Evolutionary conservation across 2,329 filamentous ascomycete species (phyloP).

Genomic region (Fusarium tanahbumbuense): DNA sequence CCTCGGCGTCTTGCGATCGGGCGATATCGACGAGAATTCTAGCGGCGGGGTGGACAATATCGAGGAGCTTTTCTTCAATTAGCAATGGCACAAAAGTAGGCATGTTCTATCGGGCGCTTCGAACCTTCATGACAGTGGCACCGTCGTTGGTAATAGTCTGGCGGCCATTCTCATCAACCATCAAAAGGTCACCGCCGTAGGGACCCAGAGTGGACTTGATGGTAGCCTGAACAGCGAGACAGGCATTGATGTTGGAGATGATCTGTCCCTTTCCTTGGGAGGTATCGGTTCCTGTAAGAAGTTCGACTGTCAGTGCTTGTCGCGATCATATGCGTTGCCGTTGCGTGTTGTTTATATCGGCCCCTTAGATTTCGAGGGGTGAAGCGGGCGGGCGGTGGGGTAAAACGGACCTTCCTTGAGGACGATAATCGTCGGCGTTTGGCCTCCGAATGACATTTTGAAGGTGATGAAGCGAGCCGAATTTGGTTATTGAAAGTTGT

Average conservation of each 20-base stretch:
- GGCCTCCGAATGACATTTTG: slow-evolving; percentile 94
- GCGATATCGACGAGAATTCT: slow-evolving; percentile 98
- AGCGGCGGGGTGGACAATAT: slow-evolving; percentile 97
- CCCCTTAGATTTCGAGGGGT: slow-evolving; percentile 40
- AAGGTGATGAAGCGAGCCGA: slow-evolving; percentile 50
- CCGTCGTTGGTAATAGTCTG: slow-evolving; percentile 99
- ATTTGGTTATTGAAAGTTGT: slow-evolving; percentile 22
- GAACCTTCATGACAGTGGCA: slow-evolving; percentile 97
- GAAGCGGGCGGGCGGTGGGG: slow-evolving; percentile 53
- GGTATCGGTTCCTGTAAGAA: slow-evolving; percentile 83
- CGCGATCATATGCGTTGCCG: slow-evolving; percentile 9
- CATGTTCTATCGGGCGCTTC: not conserved
- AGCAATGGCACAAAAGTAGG: slow-evolving; percentile 3
- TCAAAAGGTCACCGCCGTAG: slow-evolving; percentile 94
- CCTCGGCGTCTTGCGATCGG: slow-evolving; percentile 98
- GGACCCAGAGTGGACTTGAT: slow-evolving; percentile 96
- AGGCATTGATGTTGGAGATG: slow-evolving; percentile 98
- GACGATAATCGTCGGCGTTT: slow-evolving; percentile 98
- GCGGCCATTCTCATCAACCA: slow-evolving; percentile 94
- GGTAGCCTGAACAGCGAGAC: slow-evolving; percentile 92
- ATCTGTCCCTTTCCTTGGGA: slow-evolving; percentile 98
- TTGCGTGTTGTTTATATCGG: slow-evolving; percentile 14
- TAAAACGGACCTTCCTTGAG: slow-evolving; percentile 87
- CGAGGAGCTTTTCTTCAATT: slow-evolving; percentile 75
- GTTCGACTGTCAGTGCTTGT: slow-evolving; percentile 34